Evolutionary conservation across 495 filamentous ascomycete species (phyloP).

Genomic region (Trichoderma reesei): DNA sequence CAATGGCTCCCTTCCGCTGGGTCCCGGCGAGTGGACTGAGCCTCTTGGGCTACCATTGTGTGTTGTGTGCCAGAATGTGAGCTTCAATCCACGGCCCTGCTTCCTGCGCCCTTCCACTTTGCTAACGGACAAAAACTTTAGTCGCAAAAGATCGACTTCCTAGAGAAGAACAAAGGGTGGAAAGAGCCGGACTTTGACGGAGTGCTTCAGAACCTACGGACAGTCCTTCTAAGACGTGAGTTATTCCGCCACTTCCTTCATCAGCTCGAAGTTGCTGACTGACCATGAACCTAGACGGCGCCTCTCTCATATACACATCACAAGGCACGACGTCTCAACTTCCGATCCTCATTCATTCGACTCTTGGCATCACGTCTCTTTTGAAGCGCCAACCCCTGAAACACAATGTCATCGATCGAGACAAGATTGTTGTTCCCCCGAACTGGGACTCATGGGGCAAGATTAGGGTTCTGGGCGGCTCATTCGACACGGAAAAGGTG

Average conservation of each 20-base stretch:
- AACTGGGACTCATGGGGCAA: conserved; percentile 99
- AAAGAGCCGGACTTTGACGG: conserved; percentile 92
- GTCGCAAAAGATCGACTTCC: conserved; percentile 79
- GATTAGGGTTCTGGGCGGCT: conserved; percentile 86
- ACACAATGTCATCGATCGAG: conserved; percentile 91
- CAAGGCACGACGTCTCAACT: conserved; percentile 69
- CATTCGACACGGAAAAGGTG: conserved; percentile 82
- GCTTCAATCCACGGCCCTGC: conserved; percentile 14
- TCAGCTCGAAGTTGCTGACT: conserved; percentile 17
- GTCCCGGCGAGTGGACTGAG: conserved; percentile 92
- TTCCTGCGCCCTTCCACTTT: background rate
- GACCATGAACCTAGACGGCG: conserved; percentile 53
- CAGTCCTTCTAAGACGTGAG: conserved; percentile 77
- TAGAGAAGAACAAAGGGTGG: conserved; percentile 84
- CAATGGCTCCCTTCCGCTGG: conserved; percentile 66
- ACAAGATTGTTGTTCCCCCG: conserved; percentile 85
- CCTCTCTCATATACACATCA: conserved; percentile 83
- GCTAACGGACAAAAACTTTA: conserved; percentile 29
- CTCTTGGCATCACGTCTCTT: conserved; percentile 81
- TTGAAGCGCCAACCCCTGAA: conserved; percentile 74
- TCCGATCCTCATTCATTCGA: conserved; percentile 75
- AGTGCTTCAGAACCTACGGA: conserved; percentile 78
- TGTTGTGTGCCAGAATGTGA: conserved; percentile 86
- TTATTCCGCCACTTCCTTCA: background rate
- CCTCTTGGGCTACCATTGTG: conserved; percentile 80